A percentile compares a stretch with the other conserved stretches of the same genome.
These are phyloP conservation scores for Paecilomyces sp. DNA, from an alignment of 2,329 filamentous ascomycete species.

Conservation along the genomic window DNA sequence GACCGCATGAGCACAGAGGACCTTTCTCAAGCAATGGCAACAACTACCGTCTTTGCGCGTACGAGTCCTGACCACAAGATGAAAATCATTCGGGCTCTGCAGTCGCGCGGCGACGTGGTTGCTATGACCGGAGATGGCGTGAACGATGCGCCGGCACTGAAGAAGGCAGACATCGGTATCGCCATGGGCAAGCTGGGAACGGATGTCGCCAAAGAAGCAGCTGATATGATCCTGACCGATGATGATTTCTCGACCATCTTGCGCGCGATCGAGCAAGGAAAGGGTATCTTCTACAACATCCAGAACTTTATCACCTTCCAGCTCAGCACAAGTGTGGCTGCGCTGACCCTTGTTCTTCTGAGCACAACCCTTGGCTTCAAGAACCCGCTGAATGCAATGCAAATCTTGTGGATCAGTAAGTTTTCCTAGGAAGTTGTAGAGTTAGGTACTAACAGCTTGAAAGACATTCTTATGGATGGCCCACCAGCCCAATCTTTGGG, in stretches of 20 bases:
- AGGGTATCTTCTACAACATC: constrained; percentile 99
- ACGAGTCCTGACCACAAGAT: constrained; percentile 97
- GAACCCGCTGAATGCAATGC: constrained; percentile 97
- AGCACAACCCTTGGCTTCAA: constrained; percentile 91
- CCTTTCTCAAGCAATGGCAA: constrained; percentile 73
- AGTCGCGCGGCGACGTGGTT: constrained; percentile 89
- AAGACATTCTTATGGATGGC: constrained; percentile 99
- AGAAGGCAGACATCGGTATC: constrained; percentile 96
- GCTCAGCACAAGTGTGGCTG: constrained; percentile 91
- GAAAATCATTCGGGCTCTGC: constrained; percentile 88
- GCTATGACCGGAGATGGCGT: constrained; percentile 99
- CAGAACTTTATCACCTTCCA: constrained; percentile 99
- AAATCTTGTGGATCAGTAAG: constrained; percentile 99
- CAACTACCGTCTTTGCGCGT: constrained; percentile 89
- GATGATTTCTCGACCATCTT: constrained; percentile 90
- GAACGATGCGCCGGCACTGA: constrained; percentile 92
- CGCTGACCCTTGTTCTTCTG: constrained; percentile 80
- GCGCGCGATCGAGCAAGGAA: constrained; percentile 94
- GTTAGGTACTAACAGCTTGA: constrained; percentile 16
- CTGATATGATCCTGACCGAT: constrained; percentile 81
- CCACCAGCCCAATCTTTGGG: constrained; percentile 94
- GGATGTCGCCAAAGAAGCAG: constrained; percentile 92
- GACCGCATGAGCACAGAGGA: constrained; percentile 84
- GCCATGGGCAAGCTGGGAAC: constrained; percentile 94
- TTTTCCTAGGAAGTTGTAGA: constrained; percentile 14